Evolutionary conservation across 352 stramenopile genomes (phyloP).

Genomic region (Phytopythium chamaehyphon): DNA sequence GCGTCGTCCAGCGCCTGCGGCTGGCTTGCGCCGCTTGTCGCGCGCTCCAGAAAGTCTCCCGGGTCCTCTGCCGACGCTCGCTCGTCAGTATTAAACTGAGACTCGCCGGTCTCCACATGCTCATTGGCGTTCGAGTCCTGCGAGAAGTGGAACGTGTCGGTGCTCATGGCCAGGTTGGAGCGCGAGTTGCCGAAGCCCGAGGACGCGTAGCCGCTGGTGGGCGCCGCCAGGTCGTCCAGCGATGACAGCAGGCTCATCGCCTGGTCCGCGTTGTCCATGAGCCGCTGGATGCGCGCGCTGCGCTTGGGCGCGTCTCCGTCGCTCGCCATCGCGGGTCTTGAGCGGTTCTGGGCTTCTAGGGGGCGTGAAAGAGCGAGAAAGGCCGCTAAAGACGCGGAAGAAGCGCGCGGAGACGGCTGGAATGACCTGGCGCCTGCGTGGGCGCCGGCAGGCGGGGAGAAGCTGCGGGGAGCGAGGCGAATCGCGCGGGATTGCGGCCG

Average conservation of each 20-base stretch:
- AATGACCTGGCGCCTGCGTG: no score
- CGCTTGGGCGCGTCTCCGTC: slow-evolving; percentile 11
- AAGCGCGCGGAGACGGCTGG: no score
- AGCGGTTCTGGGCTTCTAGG: background rate
- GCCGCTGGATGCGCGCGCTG: slow-evolving; percentile 60
- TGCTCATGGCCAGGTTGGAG: slow-evolving; percentile 15
- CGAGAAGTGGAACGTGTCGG: slow-evolving; percentile 38
- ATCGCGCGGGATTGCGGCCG: no score
- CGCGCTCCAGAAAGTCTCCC: background rate
- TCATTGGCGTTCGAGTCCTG: slow-evolving; percentile 7
- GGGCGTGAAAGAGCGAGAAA: background rate
- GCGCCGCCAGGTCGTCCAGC: slow-evolving; percentile 27
- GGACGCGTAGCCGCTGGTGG: slow-evolving; percentile 6
- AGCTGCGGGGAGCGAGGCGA: no score
- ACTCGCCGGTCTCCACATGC: slow-evolving; percentile 1
- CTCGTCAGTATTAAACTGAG: slow-evolving; percentile 9
- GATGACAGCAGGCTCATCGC: slow-evolving; percentile 65
- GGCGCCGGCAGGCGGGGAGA: no score
- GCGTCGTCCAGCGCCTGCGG: background rate
- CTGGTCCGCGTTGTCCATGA: slow-evolving; percentile 73
- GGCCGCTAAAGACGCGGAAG: no score
- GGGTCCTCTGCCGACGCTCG: slow-evolving; percentile 8
- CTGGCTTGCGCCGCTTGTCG: slow-evolving; percentile 1
- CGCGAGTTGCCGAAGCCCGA: slow-evolving; percentile 7
- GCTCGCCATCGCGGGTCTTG: background rate